phyloP scores from a whole-genome alignment of 495 filamentous ascomycete species.

The Paragyromitra xinjiangensis region DNA sequence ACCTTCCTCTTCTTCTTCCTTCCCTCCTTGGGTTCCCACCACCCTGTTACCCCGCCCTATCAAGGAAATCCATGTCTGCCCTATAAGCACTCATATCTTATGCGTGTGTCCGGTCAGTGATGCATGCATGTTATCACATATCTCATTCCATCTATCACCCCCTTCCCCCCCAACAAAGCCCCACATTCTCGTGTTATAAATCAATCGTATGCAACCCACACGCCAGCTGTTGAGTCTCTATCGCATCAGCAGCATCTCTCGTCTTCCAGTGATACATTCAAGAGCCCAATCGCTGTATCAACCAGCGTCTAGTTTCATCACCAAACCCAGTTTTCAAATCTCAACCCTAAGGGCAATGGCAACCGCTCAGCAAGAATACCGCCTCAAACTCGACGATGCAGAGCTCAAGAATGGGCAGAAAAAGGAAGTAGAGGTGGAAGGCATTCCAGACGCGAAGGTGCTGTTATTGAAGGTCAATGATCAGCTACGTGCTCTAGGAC shows the following conservation, averaged over 20 bases:
- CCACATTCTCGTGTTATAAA: constrained; percentile 20
- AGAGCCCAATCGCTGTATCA: not conserved
- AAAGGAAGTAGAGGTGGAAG: constrained; percentile 87
- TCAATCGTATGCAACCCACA: constrained; percentile 27
- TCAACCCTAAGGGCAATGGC: constrained; percentile 34
- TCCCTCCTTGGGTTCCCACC: not conserved
- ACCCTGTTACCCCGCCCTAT: constrained; percentile 19
- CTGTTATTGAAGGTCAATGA: constrained; percentile 80
- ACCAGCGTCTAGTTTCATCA: not conserved
- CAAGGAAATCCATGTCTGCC: not conserved
- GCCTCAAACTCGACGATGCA: constrained; percentile 80
- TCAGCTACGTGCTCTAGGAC: constrained; percentile 77
- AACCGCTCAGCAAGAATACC: constrained; percentile 69
- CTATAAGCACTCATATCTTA: not conserved
- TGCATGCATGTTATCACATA: not conserved
- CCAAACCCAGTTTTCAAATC: not conserved
- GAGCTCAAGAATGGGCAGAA: constrained; percentile 81
- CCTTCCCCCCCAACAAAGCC: too few species aligned
- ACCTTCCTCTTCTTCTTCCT: too few species aligned
- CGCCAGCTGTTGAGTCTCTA: constrained; percentile 31
- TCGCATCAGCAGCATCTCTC: constrained; percentile 1
- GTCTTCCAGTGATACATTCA: not conserved
- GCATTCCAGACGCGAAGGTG: constrained; percentile 83
- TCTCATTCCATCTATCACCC: not conserved
- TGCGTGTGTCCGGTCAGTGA: not conserved